Base-by-base conservation (phyloP, 164 flowering plant genomes). In the Cinnamomum chago region DNA sequence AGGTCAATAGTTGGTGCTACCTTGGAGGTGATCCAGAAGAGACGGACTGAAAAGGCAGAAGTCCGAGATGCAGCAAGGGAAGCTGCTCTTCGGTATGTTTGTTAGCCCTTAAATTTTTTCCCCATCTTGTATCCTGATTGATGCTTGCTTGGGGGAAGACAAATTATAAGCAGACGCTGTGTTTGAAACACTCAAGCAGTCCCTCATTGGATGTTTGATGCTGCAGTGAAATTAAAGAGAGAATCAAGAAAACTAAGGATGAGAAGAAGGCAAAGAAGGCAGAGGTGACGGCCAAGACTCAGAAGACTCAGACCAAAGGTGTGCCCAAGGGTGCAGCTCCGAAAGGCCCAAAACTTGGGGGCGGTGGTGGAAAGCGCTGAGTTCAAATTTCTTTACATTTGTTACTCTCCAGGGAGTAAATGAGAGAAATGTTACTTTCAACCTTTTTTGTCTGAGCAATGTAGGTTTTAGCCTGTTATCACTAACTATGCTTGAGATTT, bases 221-320 rank as follows among this genome's bases (percentile, higher is more conserved):
- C 2, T 76, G 68, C 84, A 84, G 87, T 73, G 86, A 86, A 65
- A 77, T 84, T 22, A 86, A 86, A 79, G 89, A 83, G 75, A 81
- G 89, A 71, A 77, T 84, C 58, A 84, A 84, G 84, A 86, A 86
- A 55, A 83, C 89, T 17, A 86, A 86, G 80, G 89, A 84, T 68
- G 86, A 83, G 40, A 84, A 86, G 83, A 84, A 84, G 76, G 88
- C 87, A 17, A 86, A 86, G 76, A 84, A 84, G 60, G 88, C 87
- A 11, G 88, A 86, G 73, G 75, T 80, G 58, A 75, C 47, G 76
- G 71, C 87, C 55, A 86, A 86, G 77, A 3, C 81, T 0, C 84
- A 82, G 55, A 81, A 83, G 70, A 33, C 67, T 25, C 83, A 81
- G 64, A 50, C 72, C 50, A 86, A 84, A 82, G 77, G 86, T 76